A percentile compares a stretch with the other conserved stretches of the same genome.
Evolutionary conservation across 306 rosid species (phyloP).

Genomic region (Sophora flavescens): DNA sequence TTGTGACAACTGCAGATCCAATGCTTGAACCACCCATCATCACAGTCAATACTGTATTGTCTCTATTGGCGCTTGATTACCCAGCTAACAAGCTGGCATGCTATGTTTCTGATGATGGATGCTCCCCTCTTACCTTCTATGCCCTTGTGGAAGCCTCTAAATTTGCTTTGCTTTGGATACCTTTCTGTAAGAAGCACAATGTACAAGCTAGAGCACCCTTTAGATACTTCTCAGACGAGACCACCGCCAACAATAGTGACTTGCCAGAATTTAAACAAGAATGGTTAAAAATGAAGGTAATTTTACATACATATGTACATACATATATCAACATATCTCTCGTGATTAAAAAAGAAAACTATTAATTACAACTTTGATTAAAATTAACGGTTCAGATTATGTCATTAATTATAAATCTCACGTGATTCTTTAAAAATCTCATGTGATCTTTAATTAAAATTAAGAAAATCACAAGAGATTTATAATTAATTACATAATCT

Average conservation of each 20-base stretch:
- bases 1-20: constrained; percentile 68
- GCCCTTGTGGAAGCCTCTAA: constrained; percentile 54
- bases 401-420: too few species aligned
- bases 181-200: constrained; percentile 58
- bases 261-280: constrained; percentile 40
- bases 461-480: too few species aligned
- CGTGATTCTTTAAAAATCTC: too few species aligned
- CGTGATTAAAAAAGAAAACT: too few species aligned
- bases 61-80: constrained; percentile 65
- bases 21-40: constrained; percentile 64
- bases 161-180: constrained; percentile 63
- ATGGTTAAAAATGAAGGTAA: constrained; percentile 50
- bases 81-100: constrained; percentile 68
- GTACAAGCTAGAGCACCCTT: constrained; percentile 63
- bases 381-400: too few species aligned
- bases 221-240: constrained; percentile 47
- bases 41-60: constrained; percentile 63
- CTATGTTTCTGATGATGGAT: constrained; percentile 70
- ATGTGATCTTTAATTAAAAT: too few species aligned
- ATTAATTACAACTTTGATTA: too few species aligned
- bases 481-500: too few species aligned
- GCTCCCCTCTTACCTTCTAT: constrained; percentile 51
- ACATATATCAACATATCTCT: too few species aligned
- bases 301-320: not conserved
- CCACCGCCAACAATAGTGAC: not conserved